These are phyloP conservation scores for Venturia effusa DNA, from an alignment of 2,329 filamentous ascomycete species.

Conservation along the genomic window DNA sequence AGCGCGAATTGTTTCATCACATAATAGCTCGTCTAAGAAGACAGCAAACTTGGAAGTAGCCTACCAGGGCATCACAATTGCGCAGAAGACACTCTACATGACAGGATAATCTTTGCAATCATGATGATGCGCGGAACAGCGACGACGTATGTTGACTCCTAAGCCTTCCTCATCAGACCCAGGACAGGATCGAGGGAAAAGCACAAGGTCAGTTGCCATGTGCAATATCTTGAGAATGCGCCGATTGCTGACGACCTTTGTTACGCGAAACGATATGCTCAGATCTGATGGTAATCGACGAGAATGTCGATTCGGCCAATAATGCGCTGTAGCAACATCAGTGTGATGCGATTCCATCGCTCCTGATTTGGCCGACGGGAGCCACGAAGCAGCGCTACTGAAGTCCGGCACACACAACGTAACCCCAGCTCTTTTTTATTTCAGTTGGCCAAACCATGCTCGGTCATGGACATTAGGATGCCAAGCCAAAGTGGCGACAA, in stretches of 20 bases:
- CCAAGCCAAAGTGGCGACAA: not conserved
- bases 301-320: not conserved
- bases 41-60: not conserved
- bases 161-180: not conserved
- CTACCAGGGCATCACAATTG: not conserved
- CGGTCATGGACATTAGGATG: not conserved
- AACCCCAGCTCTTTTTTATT: not conserved
- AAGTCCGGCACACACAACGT: not conserved
- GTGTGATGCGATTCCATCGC: not conserved
- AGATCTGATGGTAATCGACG: not conserved
- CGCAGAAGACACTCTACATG: not conserved
- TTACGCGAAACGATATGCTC: not conserved
- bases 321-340: not conserved
- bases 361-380: not conserved
- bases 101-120: not conserved
- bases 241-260: not conserved
- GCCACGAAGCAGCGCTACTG: not conserved
- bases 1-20: not conserved
- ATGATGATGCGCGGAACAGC: not conserved
- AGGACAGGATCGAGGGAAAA: not conserved
- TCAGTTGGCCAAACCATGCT: not conserved
- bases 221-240: not conserved
- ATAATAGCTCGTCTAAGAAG: not conserved
- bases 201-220: not conserved
- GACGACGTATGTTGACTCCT: not conserved